These are phyloP conservation scores for Quercus gilva DNA, from an alignment of 306 rosid genomes.

Conservation along the genomic window DNA sequence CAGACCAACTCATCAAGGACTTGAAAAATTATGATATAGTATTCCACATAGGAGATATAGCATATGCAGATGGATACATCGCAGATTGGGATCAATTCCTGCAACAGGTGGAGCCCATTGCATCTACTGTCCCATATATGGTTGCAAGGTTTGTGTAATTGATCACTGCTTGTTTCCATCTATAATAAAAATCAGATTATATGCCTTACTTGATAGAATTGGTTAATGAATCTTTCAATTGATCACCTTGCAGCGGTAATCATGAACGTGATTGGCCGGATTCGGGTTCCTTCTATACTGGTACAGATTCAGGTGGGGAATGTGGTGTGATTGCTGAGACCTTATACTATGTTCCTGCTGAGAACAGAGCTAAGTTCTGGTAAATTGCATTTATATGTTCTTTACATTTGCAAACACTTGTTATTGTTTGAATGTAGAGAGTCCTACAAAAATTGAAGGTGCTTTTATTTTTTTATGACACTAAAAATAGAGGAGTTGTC, in stretches of 20 bases:
- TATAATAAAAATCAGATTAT: background rate
- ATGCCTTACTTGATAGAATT: background rate
- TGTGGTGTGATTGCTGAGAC: slow-evolving; percentile 90
- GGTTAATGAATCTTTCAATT: slow-evolving; percentile 13
- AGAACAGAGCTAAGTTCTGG: slow-evolving; percentile 92
- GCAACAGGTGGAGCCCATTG: slow-evolving; percentile 85
- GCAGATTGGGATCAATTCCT: slow-evolving; percentile 97
- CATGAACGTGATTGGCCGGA: slow-evolving; percentile 90
- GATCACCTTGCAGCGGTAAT: slow-evolving; percentile 61
- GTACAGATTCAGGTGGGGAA: slow-evolving; percentile 82
- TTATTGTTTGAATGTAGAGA: too few relatives aligned
- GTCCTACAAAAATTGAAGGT: too few relatives aligned
- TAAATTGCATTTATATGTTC: background rate
- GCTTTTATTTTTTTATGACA: too few relatives aligned
- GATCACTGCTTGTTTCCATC: slow-evolving; percentile 6
- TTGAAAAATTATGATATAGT: slow-evolving; percentile 66
- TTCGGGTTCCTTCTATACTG: slow-evolving; percentile 48
- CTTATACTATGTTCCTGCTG: slow-evolving; percentile 85
- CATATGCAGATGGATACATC: slow-evolving; percentile 81
- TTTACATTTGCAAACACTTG: too few relatives aligned
- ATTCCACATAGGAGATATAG: slow-evolving; percentile 80
- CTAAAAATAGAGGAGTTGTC: too few relatives aligned
- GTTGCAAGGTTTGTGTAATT: slow-evolving; percentile 67
- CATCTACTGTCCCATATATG: slow-evolving; percentile 80
- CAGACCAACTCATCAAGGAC: slow-evolving; percentile 73